Evolutionary conservation across 1,284 basidiomycete genomes (phyloP), one percentile per base, ranked within the genome.

Genomic region (Moesziomyces parantarcticus): DNA sequence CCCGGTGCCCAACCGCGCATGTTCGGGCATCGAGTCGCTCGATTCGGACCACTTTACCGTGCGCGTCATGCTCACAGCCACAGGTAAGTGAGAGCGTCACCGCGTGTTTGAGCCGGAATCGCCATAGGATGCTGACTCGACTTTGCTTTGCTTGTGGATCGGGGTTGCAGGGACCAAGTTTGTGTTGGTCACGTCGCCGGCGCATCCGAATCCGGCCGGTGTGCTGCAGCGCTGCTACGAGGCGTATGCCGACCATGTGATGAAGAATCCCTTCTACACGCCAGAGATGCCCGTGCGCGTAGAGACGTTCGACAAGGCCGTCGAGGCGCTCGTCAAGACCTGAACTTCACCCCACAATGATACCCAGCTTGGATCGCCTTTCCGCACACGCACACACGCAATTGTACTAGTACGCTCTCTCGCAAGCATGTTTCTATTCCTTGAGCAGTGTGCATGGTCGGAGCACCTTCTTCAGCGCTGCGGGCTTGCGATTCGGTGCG

Each of bases 201-300:
- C 90, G 46, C 92, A 96, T 82, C 85, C 88, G 55, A 88, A 89
- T 57, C 63, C 87, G 18, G 69, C 75, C 0, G 63, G 69, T 3
- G 75, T 85, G 23, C 72, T 86, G 11, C 90, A 92, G 79, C 92
- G 89, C 81, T 90, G 93, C 54, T 97, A 97, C 85, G 93, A 96
- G 84, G 89, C 89, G 16, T 97, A 95, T 86, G 88, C 93, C 2
- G 95, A 97, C 81, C 90, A 92, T 5, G 94, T 97, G 55, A 97
- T 97, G 94, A 98, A 99, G 87, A 98, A 98, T 82, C 97, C 97
- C 1, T 99, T 99, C 86, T 94, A 99, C 84, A 97, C 94, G 4
- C 92, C 92, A 25, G 97, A 99, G 85, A 99, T 99, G 96, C 97
- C 97, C 1, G 96, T 99, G 75, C 90, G 96, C 50, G 92, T 88